A percentile compares a stretch with the other conserved stretches of the same genome.
These are phyloP conservation scores for Tirmania nivea DNA, from an alignment of 495 filamentous ascomycete genomes.

Conservation along the genomic window DNA sequence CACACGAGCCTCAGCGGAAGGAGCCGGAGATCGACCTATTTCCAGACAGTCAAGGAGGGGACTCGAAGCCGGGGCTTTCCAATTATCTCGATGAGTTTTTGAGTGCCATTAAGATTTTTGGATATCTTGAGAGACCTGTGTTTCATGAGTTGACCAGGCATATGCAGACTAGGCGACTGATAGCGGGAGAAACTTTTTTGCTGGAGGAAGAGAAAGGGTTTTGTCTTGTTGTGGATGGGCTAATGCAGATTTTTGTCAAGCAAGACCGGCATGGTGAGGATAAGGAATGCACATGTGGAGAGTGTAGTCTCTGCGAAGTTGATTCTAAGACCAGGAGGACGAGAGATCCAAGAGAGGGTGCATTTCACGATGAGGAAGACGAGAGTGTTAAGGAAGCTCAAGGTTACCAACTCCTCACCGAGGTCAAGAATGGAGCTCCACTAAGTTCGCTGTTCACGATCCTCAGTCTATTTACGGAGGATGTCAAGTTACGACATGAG, in stretches of 20 bases:
- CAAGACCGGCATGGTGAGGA: conserved; percentile 39
- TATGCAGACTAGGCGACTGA: conserved; percentile 92
- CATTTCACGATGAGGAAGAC: conserved; percentile 48
- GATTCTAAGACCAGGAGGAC: not conserved
- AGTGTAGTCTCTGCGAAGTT: conserved; percentile 10
- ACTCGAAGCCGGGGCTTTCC: conserved; percentile 70
- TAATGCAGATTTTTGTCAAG: conserved; percentile 97
- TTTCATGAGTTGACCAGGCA: conserved; percentile 94
- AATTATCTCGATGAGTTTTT: conserved; percentile 96
- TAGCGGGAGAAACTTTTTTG: conserved; percentile 77
- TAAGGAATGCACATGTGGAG: conserved; percentile 14
- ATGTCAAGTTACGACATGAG: conserved; percentile 52
- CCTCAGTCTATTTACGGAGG: conserved; percentile 86
- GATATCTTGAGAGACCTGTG: conserved; percentile 84
- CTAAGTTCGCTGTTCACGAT: conserved; percentile 98
- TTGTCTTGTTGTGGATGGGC: conserved; percentile 85
- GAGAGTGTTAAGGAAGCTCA: conserved; percentile 33
- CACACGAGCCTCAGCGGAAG: conserved; percentile 85
- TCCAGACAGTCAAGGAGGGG: conserved; percentile 73
- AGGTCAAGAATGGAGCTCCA: conserved; percentile 92
- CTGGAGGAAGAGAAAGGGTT: conserved; percentile 96
- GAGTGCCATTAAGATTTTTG: conserved; percentile 98
- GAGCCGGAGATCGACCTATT: conserved; percentile 89
- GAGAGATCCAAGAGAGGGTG: conserved; percentile 14
- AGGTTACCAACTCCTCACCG: conserved; percentile 81